Evolutionary conservation across 2,329 filamentous ascomycete genomes (phyloP).

Genomic region (Fusarium setosum): DNA sequence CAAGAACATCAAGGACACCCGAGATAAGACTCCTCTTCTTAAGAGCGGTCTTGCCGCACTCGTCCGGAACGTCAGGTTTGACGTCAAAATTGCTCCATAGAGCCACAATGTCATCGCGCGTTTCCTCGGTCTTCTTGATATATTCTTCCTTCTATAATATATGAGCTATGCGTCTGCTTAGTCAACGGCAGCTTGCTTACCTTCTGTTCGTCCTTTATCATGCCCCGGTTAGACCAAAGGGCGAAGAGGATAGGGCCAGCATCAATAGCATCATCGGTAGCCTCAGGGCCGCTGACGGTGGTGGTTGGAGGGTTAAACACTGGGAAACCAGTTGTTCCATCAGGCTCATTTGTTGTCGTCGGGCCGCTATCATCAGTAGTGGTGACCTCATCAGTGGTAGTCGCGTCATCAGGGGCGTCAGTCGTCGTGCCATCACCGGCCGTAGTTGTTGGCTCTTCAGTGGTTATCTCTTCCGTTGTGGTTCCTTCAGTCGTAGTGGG

Average conservation of each 20-base stretch:
- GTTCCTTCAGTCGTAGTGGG: neutral
- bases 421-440: neutral
- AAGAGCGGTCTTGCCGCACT: slow-evolving; percentile 4
- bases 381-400: neutral
- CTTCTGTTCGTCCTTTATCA: slow-evolving; percentile 7
- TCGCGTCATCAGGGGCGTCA: neutral
- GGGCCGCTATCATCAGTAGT: neutral
- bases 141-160: slow-evolving; percentile 17
- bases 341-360: neutral
- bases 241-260: slow-evolving; percentile 2
- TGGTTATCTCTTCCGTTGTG: neutral
- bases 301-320: neutral
- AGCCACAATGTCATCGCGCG: slow-evolving; percentile 1
- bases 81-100: slow-evolving; percentile 11
- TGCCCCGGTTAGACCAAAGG: slow-evolving; percentile 20
- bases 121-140: slow-evolving; percentile 11
- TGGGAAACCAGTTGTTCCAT: neutral
- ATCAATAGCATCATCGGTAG: neutral
- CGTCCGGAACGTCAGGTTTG: slow-evolving; percentile 5
- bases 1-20: neutral
- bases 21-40: slow-evolving; percentile 21
- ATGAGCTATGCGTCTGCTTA: too few species aligned
- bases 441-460: neutral
- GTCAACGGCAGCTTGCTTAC: too few species aligned
- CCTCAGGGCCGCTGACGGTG: neutral